Evolutionary conservation across 2,329 filamentous ascomycete species (phyloP), one percentile per base, ranked within the genome.

Genomic region (Venturia carpophila): DNA sequence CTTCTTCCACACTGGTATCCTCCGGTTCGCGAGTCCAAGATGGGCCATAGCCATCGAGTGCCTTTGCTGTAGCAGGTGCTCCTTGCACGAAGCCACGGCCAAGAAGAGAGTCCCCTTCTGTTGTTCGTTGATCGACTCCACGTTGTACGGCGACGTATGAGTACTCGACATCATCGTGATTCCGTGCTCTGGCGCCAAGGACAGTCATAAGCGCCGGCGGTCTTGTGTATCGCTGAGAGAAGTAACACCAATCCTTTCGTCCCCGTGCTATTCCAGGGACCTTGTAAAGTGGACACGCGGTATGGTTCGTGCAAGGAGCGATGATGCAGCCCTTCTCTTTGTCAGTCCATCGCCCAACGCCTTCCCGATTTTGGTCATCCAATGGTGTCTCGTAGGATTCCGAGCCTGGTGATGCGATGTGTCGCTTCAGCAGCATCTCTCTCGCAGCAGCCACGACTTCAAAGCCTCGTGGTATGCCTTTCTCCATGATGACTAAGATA

Each of bases 131-230:
- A 71, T 87, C 81, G 13, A 85, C 80, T 7, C 94, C 94, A 24
- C 92, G 87, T 72, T 91, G 90, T 21, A 97, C 83, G 3, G 89
- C 89, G 17, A 99, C 73, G 74, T 96, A 99, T 73, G 90, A 95
- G 76, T 92, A 99, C 70, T 91, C 84, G 17, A 96, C 83, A 71
- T 97, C 92, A 73, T 96, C 93, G 72, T 95, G 90, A 73, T 96
- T 97, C 68, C 84, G 84, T 70, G 21, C 87, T 83, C 67, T 77
- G 85, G 30, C 86, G 21, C 85, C 84, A 24, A 95, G 79, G 60
- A 97, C 82, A 60, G 83, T 83, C 73, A 95, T 91, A 65, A 97
- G 81, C 75, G 92, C 97, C 0, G 81, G 79, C 0, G 94, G 94
- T 0, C 92, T 86, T 62, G 92, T 88, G 73, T 91, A 97, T 60